Conservation (phyloP, 805 yeast species). For the Yarrowia yakushimensis region DNA sequence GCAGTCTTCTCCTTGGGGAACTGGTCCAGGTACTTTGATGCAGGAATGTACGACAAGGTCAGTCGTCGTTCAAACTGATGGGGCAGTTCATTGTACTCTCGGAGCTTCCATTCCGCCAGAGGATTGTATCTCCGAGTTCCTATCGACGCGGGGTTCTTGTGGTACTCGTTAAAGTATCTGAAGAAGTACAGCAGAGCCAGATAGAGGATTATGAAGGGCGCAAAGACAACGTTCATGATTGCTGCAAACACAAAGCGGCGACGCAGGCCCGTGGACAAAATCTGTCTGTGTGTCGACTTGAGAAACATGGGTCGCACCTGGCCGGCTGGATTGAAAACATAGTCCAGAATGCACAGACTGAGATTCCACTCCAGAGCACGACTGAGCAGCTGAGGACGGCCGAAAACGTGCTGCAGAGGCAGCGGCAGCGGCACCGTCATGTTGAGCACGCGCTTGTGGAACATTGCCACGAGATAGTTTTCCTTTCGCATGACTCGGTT, state of each 20-base stretch:
- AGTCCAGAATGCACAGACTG: constrained; percentile 81
- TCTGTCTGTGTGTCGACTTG: constrained; percentile 64
- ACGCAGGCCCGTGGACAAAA: constrained; percentile 62
- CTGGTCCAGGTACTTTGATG: constrained; percentile 79
- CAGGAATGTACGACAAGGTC: constrained; percentile 71
- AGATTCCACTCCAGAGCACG: constrained; percentile 93
- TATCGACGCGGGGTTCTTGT: constrained; percentile 78
- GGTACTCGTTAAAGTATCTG: constrained; percentile 88
- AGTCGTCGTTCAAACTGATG: constrained; percentile 81
- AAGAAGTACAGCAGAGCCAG: constrained; percentile 80
- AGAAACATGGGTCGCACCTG: constrained; percentile 70
- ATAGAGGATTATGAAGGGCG: constrained; percentile 84
- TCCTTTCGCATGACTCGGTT: constrained; percentile 95
- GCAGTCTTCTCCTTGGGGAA: constrained; percentile 79
- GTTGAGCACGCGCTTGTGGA: constrained; percentile 72
- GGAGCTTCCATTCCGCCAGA: constrained; percentile 87
- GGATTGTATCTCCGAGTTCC: constrained; percentile 89
- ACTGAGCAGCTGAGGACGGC: constrained; percentile 52
- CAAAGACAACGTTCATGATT: constrained; percentile 68
- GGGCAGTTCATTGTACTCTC: constrained; percentile 90
- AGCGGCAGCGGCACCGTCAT: constrained; percentile 54
- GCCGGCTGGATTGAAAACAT: constrained; percentile 77
- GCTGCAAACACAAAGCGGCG: constrained; percentile 88
- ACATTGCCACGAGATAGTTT: constrained; percentile 85
- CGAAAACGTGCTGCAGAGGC: constrained; percentile 30